phyloP scores from a whole-genome alignment of 768 basidiomycete species.

The Russula sp. region DNA sequence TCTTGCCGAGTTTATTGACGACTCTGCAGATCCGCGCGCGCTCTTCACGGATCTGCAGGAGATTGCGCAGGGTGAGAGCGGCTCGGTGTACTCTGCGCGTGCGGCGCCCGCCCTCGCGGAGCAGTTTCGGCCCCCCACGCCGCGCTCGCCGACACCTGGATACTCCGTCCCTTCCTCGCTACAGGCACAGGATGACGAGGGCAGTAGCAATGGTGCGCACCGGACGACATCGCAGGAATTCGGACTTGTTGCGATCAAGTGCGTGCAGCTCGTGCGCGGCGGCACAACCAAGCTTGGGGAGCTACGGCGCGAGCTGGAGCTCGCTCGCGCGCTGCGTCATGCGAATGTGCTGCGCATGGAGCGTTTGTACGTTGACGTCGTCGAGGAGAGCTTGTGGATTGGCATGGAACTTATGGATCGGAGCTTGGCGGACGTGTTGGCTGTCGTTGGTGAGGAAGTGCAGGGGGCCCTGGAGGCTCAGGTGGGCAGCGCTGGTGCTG shows the following conservation, averaged over 20 bases:
- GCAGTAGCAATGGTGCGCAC: neutral
- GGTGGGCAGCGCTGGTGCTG: slow-evolving; percentile 41
- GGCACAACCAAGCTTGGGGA: slow-evolving; percentile 59
- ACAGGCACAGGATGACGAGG: neutral
- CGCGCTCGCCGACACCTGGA: slow-evolving; percentile 14
- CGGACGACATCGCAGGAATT: no score
- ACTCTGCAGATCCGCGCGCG: slow-evolving; percentile 50
- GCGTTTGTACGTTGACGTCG: slow-evolving; percentile 59
- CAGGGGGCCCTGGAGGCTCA: slow-evolving; percentile 29
- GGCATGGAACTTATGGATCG: slow-evolving; percentile 88
- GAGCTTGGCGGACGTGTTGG: slow-evolving; percentile 75
- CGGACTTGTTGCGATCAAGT: slow-evolving; percentile 61
- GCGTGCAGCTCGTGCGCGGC: slow-evolving; percentile 50
- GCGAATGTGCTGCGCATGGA: slow-evolving; percentile 62
- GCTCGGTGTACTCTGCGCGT: slow-evolving; percentile 51
- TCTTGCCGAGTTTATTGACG: slow-evolving; percentile 56
- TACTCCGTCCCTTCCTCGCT: neutral
- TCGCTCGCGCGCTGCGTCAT: slow-evolving; percentile 53
- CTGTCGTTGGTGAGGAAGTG: slow-evolving; percentile 28
- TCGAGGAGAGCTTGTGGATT: slow-evolving; percentile 60
- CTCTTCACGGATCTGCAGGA: slow-evolving; percentile 64
- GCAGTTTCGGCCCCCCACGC: slow-evolving; percentile 11
- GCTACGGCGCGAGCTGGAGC: slow-evolving; percentile 48
- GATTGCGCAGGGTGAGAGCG: slow-evolving; percentile 79
- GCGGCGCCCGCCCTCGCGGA: slow-evolving; percentile 1